Conservation (phyloP, 441 rosid species). For the Pelargonium citronellum region DNA sequence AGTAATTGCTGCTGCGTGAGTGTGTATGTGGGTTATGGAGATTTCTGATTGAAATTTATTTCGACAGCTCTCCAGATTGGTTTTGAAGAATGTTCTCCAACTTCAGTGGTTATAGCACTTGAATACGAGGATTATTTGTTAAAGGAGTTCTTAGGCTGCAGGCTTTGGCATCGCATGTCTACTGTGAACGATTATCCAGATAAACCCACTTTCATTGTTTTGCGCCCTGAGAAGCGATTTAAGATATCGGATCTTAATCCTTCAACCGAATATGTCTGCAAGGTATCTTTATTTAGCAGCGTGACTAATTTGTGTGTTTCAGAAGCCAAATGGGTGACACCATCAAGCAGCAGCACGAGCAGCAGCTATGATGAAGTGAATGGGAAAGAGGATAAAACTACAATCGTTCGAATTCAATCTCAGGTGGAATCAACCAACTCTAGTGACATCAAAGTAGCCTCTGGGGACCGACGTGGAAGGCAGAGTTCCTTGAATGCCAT, state of each 20-base stretch:
- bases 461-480: constrained; percentile 13
- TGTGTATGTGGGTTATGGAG: neutral
- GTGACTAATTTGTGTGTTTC: constrained; percentile 22
- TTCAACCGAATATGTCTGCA: constrained; percentile 28
- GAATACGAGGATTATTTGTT: constrained; percentile 34
- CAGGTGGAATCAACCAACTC: constrained; percentile 23
- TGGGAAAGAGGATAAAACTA: constrained; percentile 4
- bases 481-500: constrained; percentile 8
- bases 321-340: constrained; percentile 34
- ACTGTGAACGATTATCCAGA: constrained; percentile 41
- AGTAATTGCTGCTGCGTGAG: no score
- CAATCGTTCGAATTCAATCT: constrained; percentile 11
- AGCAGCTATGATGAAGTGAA: neutral
- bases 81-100: constrained; percentile 34
- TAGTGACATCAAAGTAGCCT: constrained; percentile 18
- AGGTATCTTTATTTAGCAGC: constrained; percentile 27
- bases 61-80: neutral
- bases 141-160: constrained; percentile 33
- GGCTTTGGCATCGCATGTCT: constrained; percentile 55
- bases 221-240: constrained; percentile 29
- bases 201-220: constrained; percentile 39
- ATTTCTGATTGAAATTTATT: neutral
- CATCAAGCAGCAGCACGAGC: constrained; percentile 13
- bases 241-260: constrained; percentile 23
- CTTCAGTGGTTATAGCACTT: constrained; percentile 45